Percentiles rank a stretch among this genome's conserved stretches.
phyloP scores from a whole-genome alignment of 371 early-diverging fungal genomes.

The Mortierella sp. region DNA sequence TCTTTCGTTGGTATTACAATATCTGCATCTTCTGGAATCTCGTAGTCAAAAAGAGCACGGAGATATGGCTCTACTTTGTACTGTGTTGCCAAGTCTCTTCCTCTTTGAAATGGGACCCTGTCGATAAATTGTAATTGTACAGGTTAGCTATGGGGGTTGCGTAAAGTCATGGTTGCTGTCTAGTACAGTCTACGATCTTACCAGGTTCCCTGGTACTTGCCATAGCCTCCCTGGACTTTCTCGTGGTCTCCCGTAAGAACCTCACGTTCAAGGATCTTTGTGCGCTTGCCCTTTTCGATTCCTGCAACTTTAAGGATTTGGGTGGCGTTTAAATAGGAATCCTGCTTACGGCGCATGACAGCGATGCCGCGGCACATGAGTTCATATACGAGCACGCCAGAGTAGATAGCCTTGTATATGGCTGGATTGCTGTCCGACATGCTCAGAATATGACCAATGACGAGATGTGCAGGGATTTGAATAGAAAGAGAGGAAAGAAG shows the following conservation, averaged over 20 bases:
- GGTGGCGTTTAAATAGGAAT: constrained; percentile 95
- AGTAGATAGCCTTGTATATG: constrained; percentile 83
- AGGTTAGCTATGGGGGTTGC: neutral
- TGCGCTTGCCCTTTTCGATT: constrained; percentile 92
- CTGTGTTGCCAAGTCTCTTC: constrained; percentile 77
- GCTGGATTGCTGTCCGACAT: constrained; percentile 30
- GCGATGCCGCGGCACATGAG: constrained; percentile 85
- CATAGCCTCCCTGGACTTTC: constrained; percentile 98
- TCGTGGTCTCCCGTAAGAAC: constrained; percentile 88
- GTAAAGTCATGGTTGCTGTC: neutral
- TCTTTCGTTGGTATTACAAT: constrained; percentile 45
- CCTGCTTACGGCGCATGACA: constrained; percentile 91
- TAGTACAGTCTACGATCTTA: constrained; percentile 44
- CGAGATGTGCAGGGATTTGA: neutral
- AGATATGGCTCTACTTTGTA: constrained; percentile 74
- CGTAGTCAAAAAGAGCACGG: constrained; percentile 75
- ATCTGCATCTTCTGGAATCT: constrained; percentile 58
- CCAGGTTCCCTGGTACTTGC: constrained; percentile 97
- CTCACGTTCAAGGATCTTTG: constrained; percentile 93
- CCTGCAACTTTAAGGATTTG: constrained; percentile 98
- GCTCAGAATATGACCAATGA: neutral
- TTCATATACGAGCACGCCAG: constrained; percentile 89
- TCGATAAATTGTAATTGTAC: neutral
- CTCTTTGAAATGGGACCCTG: constrained; percentile 88
- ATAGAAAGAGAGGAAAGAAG: neutral